Base-by-base conservation (phyloP, 495 filamentous ascomycete genomes). In the Aspergillus steynii region DNA sequence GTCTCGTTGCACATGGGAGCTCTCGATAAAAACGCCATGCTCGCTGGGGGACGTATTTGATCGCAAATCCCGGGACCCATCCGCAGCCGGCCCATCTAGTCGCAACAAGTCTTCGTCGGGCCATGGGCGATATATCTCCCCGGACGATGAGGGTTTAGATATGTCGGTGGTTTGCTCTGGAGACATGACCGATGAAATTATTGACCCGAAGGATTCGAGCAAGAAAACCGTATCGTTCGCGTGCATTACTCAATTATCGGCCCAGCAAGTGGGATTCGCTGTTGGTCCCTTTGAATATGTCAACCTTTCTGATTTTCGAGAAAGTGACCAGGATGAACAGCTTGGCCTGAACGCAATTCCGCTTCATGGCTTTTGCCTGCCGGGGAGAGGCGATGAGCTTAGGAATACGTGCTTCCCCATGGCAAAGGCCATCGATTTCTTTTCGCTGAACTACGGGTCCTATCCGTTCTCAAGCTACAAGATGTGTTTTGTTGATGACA, bases 261-360 rank as follows among this genome's bases (percentile, higher is more conserved):
- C 93, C 4, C 89, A 91, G 56, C 92, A 98, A 68, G 86, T 99
- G 65, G 91, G 92, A 2, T 94, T 99, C 71, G 90, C 90, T 10
- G 83, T 97, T 29, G 95, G 96, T 0, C 95, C 96, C 14, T 99
- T 99, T 70, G 92, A 97, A 70, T 88, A 92, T 66, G 85, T 97
- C 53, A 92, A 97, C 68, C 77, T 99, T 8, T 88, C 91, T 7
- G 90, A 95, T 65, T 96, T 90, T 67, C 87, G 96, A 20, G 91
- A 92, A 55, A 90, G 89, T 60, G 90, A 94, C 56, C 90, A 95
- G 55, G 96, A 97, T 65, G 93, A 94, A 66, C 89, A 91, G 64
- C 85, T 98, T 54, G 91, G 91, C 6, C 82, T 85, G 48, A 91
- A 91, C 65, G 91, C 91, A 3, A 84, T 95, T 57, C 90, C 90